These are phyloP conservation scores for Luzula sylvatica DNA, from an alignment of 176 grass and related monocot species.

Conservation along the genomic window DNA sequence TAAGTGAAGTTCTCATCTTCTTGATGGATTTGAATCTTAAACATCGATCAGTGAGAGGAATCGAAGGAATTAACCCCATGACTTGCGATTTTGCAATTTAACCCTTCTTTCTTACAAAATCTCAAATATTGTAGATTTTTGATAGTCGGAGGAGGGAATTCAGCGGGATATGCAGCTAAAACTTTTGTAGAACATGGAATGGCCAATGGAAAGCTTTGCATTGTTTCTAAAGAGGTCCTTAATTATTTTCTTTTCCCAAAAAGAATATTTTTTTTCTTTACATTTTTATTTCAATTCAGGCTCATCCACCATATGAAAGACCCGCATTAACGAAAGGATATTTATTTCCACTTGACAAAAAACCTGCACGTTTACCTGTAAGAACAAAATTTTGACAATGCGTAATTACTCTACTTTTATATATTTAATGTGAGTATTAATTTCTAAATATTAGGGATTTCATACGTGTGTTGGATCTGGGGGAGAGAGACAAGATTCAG, in stretches of 20 bases:
- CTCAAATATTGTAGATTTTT: conserved; percentile 44
- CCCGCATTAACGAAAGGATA: conserved; percentile 92
- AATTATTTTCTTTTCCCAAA: not conserved
- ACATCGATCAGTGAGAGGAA: not conserved
- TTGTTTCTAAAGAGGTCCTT: conserved; percentile 76
- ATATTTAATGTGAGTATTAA: not conserved
- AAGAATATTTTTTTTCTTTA: not conserved
- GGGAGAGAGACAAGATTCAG: conserved; percentile 57
- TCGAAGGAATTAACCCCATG: not conserved
- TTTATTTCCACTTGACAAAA: conserved; percentile 82
- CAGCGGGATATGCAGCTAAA: conserved; percentile 72
- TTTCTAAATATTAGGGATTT: conserved; percentile 40
- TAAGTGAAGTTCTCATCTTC: not conserved
- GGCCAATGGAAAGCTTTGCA: conserved; percentile 77
- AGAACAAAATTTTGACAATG: conserved; percentile 8
- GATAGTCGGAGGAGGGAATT: conserved; percentile 87
- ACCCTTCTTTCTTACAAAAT: not conserved
- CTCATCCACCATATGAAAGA: conserved; percentile 69
- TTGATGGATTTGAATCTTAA: not conserved
- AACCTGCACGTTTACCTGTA: conserved; percentile 84
- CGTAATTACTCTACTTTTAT: conserved; percentile 4
- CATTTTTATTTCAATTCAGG: conserved; percentile 17
- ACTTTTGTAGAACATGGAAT: conserved; percentile 84
- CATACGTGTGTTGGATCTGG: conserved; percentile 90
- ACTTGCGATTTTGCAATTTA: not conserved